phyloP scores from a whole-genome alignment of 1,139 yeast species.

The Yamadazyma friedrichii region DNA sequence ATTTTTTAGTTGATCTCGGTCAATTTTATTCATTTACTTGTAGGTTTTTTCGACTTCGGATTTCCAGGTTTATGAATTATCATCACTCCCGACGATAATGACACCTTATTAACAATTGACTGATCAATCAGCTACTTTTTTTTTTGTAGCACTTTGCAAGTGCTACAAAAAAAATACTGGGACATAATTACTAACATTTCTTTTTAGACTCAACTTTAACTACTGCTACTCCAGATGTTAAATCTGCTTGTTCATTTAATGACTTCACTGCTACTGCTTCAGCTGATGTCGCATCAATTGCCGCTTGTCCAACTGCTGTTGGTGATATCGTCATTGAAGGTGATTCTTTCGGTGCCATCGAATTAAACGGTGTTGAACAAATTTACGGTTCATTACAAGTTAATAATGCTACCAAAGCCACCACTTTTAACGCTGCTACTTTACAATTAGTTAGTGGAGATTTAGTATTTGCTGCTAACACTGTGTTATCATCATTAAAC shows the following conservation, averaged over 20 bases:
- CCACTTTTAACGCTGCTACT: conserved; percentile 71
- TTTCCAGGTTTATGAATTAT: too few species aligned
- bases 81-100: too few species aligned
- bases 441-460: conserved; percentile 73
- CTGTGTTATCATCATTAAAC: conserved; percentile 64
- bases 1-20: too few species aligned
- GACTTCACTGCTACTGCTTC: conserved; percentile 71
- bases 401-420: conserved; percentile 62
- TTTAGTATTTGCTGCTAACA: conserved; percentile 61
- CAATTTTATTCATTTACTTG: too few species aligned
- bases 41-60: too few species aligned
- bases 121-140: too few species aligned
- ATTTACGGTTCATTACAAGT: conserved; percentile 74
- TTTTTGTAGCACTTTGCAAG: too few species aligned
- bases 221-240: conserved; percentile 49
- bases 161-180: too few species aligned
- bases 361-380: conserved; percentile 57
- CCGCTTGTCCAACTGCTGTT: conserved; percentile 74
- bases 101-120: too few species aligned
- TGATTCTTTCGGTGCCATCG: conserved; percentile 52
- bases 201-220: conserved; percentile 43
- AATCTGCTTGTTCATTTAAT: conserved; percentile 56
- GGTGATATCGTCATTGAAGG: conserved; percentile 78
- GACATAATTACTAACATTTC: conserved; percentile 7
- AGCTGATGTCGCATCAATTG: conserved; percentile 68